A percentile compares a stretch with the other conserved stretches of the same genome.
These are phyloP conservation scores for Penicillium glabrum DNA, from an alignment of 2,329 filamentous ascomycete species.

Conservation along the genomic window DNA sequence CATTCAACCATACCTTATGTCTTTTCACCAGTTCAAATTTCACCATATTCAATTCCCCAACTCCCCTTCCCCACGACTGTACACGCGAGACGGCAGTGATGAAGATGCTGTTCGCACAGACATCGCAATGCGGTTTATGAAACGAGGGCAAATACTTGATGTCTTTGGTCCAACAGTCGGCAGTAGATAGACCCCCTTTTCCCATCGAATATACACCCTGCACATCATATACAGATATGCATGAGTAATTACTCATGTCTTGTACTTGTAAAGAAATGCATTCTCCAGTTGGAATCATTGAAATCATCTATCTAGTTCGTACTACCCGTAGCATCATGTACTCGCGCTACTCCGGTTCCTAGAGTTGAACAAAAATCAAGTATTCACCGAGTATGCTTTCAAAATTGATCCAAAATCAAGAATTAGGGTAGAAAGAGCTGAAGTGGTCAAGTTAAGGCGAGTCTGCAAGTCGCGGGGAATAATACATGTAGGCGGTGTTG, in stretches of 20 bases:
- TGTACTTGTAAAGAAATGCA: neutral
- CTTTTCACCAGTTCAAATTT: neutral
- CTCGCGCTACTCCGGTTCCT: too few relatives aligned
- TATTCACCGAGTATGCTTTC: too few relatives aligned
- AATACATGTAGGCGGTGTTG: constrained; percentile 1
- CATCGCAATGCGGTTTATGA: constrained; percentile 25
- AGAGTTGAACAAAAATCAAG: too few relatives aligned
- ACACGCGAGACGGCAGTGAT: constrained; percentile 29
- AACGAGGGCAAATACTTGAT: constrained; percentile 21
- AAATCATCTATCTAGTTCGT: neutral
- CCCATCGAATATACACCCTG: constrained; percentile 34
- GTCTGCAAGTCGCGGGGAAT: neutral
- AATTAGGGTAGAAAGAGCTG: neutral
- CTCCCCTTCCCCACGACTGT: constrained; percentile 19
- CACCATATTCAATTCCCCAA: constrained; percentile 8
- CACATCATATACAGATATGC: constrained; percentile 13
- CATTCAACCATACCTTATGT: constrained; percentile 2
- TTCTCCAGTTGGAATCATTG: neutral
- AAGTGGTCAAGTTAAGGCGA: neutral
- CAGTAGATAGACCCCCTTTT: constrained; percentile 36
- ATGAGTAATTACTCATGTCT: neutral
- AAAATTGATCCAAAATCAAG: neutral
- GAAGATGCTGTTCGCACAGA: constrained; percentile 28
- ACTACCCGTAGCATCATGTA: too few relatives aligned
- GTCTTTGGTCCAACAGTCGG: constrained; percentile 23